Evolutionary conservation across 768 basidiomycete species (phyloP), one percentile per base, ranked within the genome.

Genomic region (Leccinum imitatum): DNA sequence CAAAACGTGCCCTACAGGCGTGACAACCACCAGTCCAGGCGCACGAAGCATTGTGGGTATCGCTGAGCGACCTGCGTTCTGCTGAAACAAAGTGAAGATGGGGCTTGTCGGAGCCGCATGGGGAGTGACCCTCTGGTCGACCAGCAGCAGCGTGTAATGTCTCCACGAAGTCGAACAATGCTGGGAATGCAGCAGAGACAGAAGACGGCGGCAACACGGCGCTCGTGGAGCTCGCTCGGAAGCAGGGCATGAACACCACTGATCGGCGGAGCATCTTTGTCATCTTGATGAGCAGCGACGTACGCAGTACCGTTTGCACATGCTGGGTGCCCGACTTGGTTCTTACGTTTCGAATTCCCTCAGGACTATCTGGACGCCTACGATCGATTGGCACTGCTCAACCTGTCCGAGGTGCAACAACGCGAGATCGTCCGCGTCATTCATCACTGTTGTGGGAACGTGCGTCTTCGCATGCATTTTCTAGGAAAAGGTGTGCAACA

Each of bases 241-340:
- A 87, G 70, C 97, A 99, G 71, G 97, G 97, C 21, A 98, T 99
- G 96, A 98, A 99, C 69, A 98, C 95, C 2, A 96, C 98, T 66
- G 89, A 98, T 44, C 83, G 96, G 39, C 80, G 93, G 62, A 88
- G 90, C 57, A 87, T 98, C 55, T 99, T 99, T 69, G 87, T 95
- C 15, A 89, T 95, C 11, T 76, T 99, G 37, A 97, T 98, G 94
- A 96, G 91, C 69, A 91, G 92, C 65, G 93, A 96, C 69, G 96
- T 96, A 69, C 64, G 87, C 75, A 5, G 23, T 39, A 25, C 25
- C 25, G 25, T 54, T 30, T 23, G 6, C n/a, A 5, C 0, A 39
- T 23, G 1, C 9, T 19, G 1, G 8, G 13, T 0, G 35, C 50
- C 47, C 1, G 4, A 51, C 57, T 27, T 55, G 37, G 54, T 10